These are phyloP conservation scores for Petasospora rhodanensis DNA, from an alignment of 1,139 yeast species.

Conservation along the genomic window DNA sequence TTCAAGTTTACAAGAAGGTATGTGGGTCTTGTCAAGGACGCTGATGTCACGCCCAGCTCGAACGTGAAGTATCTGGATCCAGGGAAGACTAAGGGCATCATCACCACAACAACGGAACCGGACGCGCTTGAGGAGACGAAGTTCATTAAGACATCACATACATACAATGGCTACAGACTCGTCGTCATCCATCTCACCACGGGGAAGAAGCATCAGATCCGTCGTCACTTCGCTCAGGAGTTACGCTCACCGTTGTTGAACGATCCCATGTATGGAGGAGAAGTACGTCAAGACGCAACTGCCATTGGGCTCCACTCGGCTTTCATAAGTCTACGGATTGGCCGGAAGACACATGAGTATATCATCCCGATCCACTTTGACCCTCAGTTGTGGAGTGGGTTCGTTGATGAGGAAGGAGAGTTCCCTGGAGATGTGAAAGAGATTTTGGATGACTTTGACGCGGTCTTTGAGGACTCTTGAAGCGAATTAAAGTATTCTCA, in stretches of 20 bases:
- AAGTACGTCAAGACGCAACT: neutral
- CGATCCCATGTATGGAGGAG: slow-evolving; percentile 26
- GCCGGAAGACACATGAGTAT: slow-evolving; percentile 3
- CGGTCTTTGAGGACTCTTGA: no score
- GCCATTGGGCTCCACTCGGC: slow-evolving; percentile 21
- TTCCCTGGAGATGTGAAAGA: slow-evolving; percentile 15
- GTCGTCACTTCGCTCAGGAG: slow-evolving; percentile 30
- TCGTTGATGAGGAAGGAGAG: slow-evolving; percentile 17
- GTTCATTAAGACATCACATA: slow-evolving; percentile 8
- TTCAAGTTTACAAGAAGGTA: slow-evolving; percentile 25
- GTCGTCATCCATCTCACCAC: slow-evolving; percentile 34
- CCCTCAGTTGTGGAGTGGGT: slow-evolving; percentile 16
- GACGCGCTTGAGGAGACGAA: slow-evolving; percentile 17
- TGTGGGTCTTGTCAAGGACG: slow-evolving; percentile 10
- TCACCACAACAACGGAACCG: slow-evolving; percentile 3
- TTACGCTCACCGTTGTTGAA: slow-evolving; percentile 27
- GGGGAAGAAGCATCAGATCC: slow-evolving; percentile 43
- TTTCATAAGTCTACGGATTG: slow-evolving; percentile 13
- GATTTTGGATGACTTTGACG: slow-evolving; percentile 16
- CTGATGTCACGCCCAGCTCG: no score
- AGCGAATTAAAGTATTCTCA: no score
- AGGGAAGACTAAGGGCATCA: slow-evolving; percentile 5
- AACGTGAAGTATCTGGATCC: no score
- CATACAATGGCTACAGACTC: slow-evolving; percentile 10
- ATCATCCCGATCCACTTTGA: slow-evolving; percentile 14